Conservation (phyloP, 257 asterid species). For the Linderniella brevidens region DNA sequence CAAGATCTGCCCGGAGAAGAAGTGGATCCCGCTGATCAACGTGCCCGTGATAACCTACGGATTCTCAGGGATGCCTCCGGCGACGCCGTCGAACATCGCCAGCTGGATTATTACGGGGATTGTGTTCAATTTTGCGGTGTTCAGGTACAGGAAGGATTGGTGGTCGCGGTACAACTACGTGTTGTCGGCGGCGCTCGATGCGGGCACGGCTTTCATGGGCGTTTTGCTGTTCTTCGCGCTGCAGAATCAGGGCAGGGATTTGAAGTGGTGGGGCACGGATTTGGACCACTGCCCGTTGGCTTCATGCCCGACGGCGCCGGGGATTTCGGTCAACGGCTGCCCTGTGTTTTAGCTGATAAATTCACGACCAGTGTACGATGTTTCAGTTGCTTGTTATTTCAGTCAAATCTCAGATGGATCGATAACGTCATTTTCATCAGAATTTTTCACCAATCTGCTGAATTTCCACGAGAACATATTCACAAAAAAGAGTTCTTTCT, state of each 20-base stretch:
- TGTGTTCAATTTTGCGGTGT: constrained; percentile 68
- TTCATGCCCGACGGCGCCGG: constrained; percentile 82
- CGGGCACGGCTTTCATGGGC: constrained; percentile 95
- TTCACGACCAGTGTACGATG: too few species aligned
- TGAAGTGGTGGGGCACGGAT: constrained; percentile 88
- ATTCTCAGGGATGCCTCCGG: constrained; percentile 95
- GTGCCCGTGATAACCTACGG: constrained; percentile 79
- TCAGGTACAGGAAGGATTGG: constrained; percentile 64
- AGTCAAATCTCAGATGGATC: too few species aligned
- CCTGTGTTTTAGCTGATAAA: constrained; percentile 44
- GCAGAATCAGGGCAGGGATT: constrained; percentile 48
- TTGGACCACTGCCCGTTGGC: constrained; percentile 87
- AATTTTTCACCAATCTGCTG: too few species aligned
- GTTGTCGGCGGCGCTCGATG: constrained; percentile 81
- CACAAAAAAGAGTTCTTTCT: too few species aligned
- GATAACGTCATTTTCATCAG: too few species aligned
- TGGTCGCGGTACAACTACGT: constrained; percentile 86
- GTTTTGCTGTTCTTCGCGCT: constrained; percentile 61
- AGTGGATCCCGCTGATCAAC: constrained; percentile 81
- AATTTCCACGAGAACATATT: too few species aligned
- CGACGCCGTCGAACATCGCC: constrained; percentile 81
- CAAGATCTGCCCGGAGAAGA: constrained; percentile 58
- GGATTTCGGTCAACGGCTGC: constrained; percentile 54
- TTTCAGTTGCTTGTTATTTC: too few species aligned
- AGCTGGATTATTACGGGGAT: constrained; percentile 79